Base-by-base conservation (phyloP, 805 yeast species). In the Zygotorulaspora sp. region DNA sequence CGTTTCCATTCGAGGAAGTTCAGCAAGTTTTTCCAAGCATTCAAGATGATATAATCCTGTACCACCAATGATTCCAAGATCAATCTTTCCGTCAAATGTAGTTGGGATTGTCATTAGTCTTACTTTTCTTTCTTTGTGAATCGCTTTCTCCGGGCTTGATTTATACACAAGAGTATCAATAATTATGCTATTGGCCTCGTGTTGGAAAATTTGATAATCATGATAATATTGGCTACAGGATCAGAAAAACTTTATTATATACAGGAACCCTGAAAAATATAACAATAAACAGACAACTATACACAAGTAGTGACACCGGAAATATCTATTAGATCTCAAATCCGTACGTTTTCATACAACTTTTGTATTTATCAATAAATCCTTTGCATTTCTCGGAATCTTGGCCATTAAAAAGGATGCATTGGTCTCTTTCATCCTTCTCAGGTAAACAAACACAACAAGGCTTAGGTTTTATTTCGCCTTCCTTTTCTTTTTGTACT, bases 401-500 rank as follows among this genome's bases (percentile, higher is more conserved):
- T 49, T 81, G 81, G 32, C 96, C 96, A 52, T 84, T 78, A 49
- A 76, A 65, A 46, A 90, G 71, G 40, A 90, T 67, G 60, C 97
- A 92, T 55, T 88, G 89, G 55, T 90, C 98, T 57, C 97, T 75
- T 16, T 66, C 61, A 44, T 81, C 73, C 65, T 87, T 87, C 56
- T 87, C 87, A 22, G 83, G 83, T 50, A 80, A 75, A 63, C 97
- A 92, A 15, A 90, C 97, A 58, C 97, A 90, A 65, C 98, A 90
- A 42, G 98, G 97, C 66, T 89, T 90, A 48, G 95, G 95, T 58
- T 86, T 81, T 25, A 15, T 23, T 14, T 35, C 38, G 12, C 23
- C 29, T 3, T 27, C 43, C 30, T 26, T 26, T 10, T 14, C 14
- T 14, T 26, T 26, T 12, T 26, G 30, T 12, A 14, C 7, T 12